Base-by-base conservation (phyloP, 257 asterid species). In the Solanum acaule region DNA sequence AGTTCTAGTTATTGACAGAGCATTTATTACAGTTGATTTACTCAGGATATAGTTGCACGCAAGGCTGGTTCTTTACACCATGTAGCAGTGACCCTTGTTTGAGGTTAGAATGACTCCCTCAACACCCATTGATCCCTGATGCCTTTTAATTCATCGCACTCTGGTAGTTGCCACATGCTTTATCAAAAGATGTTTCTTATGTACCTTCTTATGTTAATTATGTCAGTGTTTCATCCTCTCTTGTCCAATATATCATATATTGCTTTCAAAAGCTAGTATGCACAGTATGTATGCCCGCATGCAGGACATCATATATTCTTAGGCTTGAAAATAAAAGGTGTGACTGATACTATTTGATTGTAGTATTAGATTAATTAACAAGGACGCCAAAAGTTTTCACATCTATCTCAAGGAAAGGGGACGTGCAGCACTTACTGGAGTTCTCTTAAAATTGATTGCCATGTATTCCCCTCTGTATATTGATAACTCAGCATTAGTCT, bases 41-140 rank as follows among this genome's bases (percentile, higher is more conserved):
- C 92, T 94, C 98, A 46, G 98, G 99, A 91, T 96, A 93, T 91
- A 95, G 98, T 92, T 96, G 98, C 96, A 92, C 88, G 87, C 98
- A 96, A 88, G 99, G 98, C 27, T 96, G 99, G 99, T 96, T 96
- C 93, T 95, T 95, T 92, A 93, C 99, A 40, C 99, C 99, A 44
- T 96, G 99, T 92, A 93, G 92, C 91, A 93, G 96, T 84, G 93
- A 92, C 91, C 99, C 99, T 10, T 92, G 96, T 88, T 95, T 96
- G 90, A 96, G 99, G 99, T 96, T 29, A 59, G 89, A 81, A 49
- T 49, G 40, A 49, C 70, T 81, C n/a, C 22, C 86, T 46, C 44
- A 29, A 49, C 42, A 81, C 86, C 42, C 31, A 20, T 31, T 25
- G 65, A 46, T 81, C 20, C 42, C 42, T 46, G 86, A 81, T 81